A percentile compares a stretch with the other conserved stretches of the same genome.
These are phyloP conservation scores for Ichthyophthirius multifiliis DNA, from an alignment of 169 alveolate species.

Conservation along the genomic window DNA sequence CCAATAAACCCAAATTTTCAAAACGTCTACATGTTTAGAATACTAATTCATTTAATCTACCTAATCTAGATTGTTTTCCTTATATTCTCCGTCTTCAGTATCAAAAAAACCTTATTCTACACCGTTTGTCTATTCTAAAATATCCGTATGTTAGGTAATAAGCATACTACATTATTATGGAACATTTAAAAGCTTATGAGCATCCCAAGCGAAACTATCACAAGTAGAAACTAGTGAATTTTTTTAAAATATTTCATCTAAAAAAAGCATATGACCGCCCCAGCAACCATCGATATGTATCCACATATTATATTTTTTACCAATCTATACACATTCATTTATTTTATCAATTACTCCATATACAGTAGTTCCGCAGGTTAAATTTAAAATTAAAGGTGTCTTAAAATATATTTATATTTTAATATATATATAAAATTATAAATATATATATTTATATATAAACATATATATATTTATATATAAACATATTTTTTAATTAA, in stretches of 20 bases:
- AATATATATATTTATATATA: not conserved
- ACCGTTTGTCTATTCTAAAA: not conserved
- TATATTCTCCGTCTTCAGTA: not conserved
- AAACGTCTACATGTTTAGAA: slow-evolving; percentile 15
- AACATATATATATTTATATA: not conserved
- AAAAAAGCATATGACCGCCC: slow-evolving; percentile 43
- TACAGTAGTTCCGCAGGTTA: slow-evolving; percentile 27
- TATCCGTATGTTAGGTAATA: slow-evolving; percentile 10
- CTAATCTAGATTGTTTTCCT: not conserved
- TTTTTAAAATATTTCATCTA: not conserved
- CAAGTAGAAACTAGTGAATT: not conserved
- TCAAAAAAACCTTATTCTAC: not conserved
- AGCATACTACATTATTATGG: slow-evolving; percentile 2
- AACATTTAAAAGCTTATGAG: slow-evolving; percentile 21
- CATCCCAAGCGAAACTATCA: slow-evolving; percentile 26
- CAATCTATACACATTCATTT: slow-evolving; percentile 31
- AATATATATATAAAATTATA: too few relatives aligned
- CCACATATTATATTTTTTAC: slow-evolving; percentile 48
- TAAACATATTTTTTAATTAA: not conserved
- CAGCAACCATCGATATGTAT: slow-evolving; percentile 54
- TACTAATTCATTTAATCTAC: slow-evolving; percentile 22
- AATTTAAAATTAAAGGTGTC: slow-evolving; percentile 21
- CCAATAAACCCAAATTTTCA: slow-evolving; percentile 29
- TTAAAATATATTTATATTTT: too few relatives aligned
- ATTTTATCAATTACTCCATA: slow-evolving; percentile 44